phyloP scores from a whole-genome alignment of 2,329 filamentous ascomycete species.

The Verticillium dahliae region DNA sequence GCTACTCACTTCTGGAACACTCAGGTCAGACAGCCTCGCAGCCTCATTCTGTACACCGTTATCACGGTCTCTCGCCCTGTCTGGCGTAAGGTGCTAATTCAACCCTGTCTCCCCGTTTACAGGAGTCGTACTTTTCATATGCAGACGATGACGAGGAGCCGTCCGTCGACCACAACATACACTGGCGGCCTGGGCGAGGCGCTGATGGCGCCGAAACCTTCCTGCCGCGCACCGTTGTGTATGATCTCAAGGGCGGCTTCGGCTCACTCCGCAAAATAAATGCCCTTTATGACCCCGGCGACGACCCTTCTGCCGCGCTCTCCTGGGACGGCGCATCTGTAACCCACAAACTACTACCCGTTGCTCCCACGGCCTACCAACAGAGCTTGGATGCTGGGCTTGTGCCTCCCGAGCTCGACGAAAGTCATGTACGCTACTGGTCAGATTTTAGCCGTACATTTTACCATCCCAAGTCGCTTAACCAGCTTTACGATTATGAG shows the following conservation, averaged over 20 bases:
- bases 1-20: conserved; percentile 98
- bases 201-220: conserved; percentile 85
- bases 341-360: conserved; percentile 60
- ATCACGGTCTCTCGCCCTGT: not conserved
- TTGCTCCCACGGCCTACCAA: conserved; percentile 71
- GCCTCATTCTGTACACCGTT: not conserved
- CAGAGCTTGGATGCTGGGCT: conserved; percentile 68
- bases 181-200: conserved; percentile 79
- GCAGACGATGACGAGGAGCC: conserved; percentile 48
- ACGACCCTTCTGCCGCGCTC: conserved; percentile 15
- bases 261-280: conserved; percentile 84
- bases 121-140: conserved; percentile 99
- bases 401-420: conserved; percentile 55
- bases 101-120: not conserved
- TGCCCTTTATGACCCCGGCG: conserved; percentile 65
- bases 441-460: conserved; percentile 92
- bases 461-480: conserved; percentile 80
- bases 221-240: conserved; percentile 84
- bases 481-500: conserved; percentile 84
- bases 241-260: conserved; percentile 91
- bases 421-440: conserved; percentile 83
- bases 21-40: conserved; percentile 48
- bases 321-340: conserved; percentile 56
- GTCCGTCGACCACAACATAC: conserved; percentile 73
- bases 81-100: conserved; percentile 10